Evolutionary conservation across 2,329 filamentous ascomycete genomes (phyloP).

Genomic region (Ophiostoma himal-ulmi): DNA sequence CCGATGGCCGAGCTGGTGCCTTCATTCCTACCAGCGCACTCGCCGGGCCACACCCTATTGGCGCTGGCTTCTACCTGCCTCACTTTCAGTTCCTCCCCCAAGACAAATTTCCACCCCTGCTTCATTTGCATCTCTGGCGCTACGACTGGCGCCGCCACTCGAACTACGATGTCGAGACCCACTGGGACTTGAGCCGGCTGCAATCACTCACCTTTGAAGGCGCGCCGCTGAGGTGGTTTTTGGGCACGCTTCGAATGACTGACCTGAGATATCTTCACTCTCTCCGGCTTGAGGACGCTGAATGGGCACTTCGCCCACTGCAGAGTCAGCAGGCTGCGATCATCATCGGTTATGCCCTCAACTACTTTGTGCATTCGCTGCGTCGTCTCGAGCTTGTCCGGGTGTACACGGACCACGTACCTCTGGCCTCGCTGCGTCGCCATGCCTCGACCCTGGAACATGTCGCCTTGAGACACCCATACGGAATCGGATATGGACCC

Average conservation of each 20-base stretch:
- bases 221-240: constrained; percentile 42
- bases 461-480: constrained; percentile 40
- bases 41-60: constrained; percentile 37
- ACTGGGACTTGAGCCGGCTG: constrained; percentile 46
- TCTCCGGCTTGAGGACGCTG: constrained; percentile 43
- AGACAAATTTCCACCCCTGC: constrained; percentile 42
- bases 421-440: constrained; percentile 36
- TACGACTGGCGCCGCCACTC: constrained; percentile 46
- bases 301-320: constrained; percentile 33
- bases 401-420: constrained; percentile 39
- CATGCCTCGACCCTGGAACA: constrained; percentile 37
- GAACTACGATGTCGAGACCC: constrained; percentile 34
- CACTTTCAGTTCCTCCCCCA: constrained; percentile 37
- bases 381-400: constrained; percentile 36
- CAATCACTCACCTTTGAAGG: constrained; percentile 38
- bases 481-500: constrained; percentile 14
- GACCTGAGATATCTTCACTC: constrained; percentile 36
- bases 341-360: constrained; percentile 37
- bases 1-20: constrained; percentile 35
- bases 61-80: constrained; percentile 34
- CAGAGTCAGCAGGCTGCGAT: constrained; percentile 37
- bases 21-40: constrained; percentile 17
- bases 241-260: constrained; percentile 37
- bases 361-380: constrained; percentile 36
- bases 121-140: constrained; percentile 39